These are phyloP conservation scores for Phanerodontia chrysosporium DNA, from an alignment of 768 basidiomycete species.

Conservation along the genomic window DNA sequence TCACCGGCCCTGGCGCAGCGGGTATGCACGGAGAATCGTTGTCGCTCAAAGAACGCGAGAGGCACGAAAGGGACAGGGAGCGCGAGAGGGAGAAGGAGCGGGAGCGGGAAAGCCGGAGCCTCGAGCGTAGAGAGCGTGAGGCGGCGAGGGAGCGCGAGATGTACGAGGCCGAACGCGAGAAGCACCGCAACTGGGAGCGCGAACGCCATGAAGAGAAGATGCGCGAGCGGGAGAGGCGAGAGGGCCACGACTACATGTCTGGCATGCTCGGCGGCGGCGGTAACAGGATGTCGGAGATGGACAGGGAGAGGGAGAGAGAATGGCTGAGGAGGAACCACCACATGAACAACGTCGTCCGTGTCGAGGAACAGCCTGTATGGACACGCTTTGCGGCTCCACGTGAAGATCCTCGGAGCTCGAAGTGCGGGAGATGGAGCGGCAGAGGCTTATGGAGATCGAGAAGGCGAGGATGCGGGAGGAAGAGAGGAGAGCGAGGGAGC, in stretches of 20 bases:
- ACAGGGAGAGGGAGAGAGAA: conserved; percentile 27
- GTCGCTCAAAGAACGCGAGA: conserved; percentile 10
- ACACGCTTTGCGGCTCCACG: conserved; percentile 21
- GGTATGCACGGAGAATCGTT: conserved; percentile 1
- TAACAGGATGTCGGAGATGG: conserved; percentile 26
- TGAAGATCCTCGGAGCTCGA: conserved; percentile 17
- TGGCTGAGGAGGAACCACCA: conserved; percentile 26
- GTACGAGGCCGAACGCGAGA: conserved; percentile 11
- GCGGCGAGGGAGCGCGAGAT: background rate
- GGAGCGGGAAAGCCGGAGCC: conserved; percentile 23
- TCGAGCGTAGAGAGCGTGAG: conserved; percentile 15
- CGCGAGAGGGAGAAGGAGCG: conserved; percentile 18
- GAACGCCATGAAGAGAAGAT: conserved; percentile 19
- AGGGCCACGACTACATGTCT: conserved; percentile 1
- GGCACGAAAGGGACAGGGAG: conserved; percentile 12
- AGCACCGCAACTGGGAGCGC: conserved; percentile 14
- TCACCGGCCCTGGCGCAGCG: conserved; percentile 6
- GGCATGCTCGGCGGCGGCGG: conserved; percentile 9
- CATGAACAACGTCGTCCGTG: conserved; percentile 20
- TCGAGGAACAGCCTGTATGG: conserved; percentile 26
- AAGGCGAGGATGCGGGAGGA: conserved; percentile 21
- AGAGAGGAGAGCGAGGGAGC: conserved; percentile 16
- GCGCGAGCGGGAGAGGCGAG: conserved; percentile 28
- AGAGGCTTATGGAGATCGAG: conserved; percentile 10
- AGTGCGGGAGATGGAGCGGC: conserved; percentile 4